Base-by-base conservation (phyloP, 139 green algal species). In the Pleodorina starrii region DNA sequence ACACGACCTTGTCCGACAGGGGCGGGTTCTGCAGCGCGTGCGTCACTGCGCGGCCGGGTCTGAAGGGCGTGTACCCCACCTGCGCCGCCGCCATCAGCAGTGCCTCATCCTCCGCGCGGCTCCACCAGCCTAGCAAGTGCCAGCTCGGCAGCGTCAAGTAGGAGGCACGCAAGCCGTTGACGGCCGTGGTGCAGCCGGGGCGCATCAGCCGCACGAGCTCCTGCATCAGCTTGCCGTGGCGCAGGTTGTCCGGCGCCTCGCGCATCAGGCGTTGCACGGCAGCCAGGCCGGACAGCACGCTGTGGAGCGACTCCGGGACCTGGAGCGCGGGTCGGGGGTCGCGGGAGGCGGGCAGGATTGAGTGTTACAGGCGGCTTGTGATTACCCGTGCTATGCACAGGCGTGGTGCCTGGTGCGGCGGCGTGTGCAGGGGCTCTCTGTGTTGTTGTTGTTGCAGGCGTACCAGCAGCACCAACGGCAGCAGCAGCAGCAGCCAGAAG, bases 271-370 rank as follows among this genome's bases (percentile, higher is more conserved):
- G 78, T 7, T 17, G 54, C 38, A 74, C 54, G 21, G 54, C 10
- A 27, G 50, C 9, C 7, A 17, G 25, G 25, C 3, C 54, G 21
- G 36, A 29, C 38, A 85, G 21, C 35, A 21, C 35, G 32, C 4
- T 38, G 35, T 35, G 77, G n/a, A 84, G 32, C 21, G 21, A 25
- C 77, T 84, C 77, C 32, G 77, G 77, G 23, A 84, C 43, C 77
- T 84, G 77, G 21, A 66, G 21, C 3, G 21, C 54, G 54, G 25
- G 54, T 66, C 21, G 54, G 29, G 54, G 29, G 9, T 32, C 29
- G 29, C 5, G 29, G 7, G 7, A 12, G 54, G 54, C 9, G 54
- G 54, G 54, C 54, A 66, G 54, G 3, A 66, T 25, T n/a, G n/a
- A n/a, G 29, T 66, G 21, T 2, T 32, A 12, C 54, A 12, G 54